Conservation (phyloP, 345 rosid species). For the Eucalyptus victrix region DNA sequence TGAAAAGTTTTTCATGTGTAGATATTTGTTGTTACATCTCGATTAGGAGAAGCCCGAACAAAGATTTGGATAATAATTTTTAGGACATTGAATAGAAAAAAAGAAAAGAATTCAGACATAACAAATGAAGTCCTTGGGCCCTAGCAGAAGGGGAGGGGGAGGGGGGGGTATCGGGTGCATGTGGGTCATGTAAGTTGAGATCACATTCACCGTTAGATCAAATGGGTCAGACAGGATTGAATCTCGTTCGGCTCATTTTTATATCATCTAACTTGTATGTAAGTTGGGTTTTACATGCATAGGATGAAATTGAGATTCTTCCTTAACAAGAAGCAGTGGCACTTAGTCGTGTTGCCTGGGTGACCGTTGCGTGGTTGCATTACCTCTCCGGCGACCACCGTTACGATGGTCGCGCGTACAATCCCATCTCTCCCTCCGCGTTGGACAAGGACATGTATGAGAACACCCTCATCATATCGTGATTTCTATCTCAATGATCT, state of each 20-base stretch:
- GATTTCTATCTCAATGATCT: background rate
- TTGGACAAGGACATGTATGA: background rate
- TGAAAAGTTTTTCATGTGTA: too few species aligned
- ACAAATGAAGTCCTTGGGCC: too few species aligned
- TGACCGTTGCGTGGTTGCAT: background rate
- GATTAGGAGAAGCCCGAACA: too few species aligned
- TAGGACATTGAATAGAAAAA: too few species aligned
- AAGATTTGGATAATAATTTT: too few species aligned
- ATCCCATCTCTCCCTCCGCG: background rate
- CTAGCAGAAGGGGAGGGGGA: too few species aligned
- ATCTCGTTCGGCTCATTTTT: background rate
- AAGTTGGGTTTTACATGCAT: background rate
- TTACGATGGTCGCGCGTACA: background rate
- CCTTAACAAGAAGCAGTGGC: background rate
- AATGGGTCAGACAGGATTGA: background rate
- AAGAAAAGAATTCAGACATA: too few species aligned
- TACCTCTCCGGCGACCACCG: background rate
- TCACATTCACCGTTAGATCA: background rate
- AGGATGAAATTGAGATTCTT: background rate
- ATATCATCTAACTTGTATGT: background rate
- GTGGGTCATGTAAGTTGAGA: background rate
- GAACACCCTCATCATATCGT: background rate
- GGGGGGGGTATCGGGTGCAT: background rate
- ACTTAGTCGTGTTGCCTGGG: background rate
- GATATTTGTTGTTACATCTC: too few species aligned